Percentiles rank a stretch among this genome's conserved stretches.
These are phyloP conservation scores for Pichia kluyveri DNA, from an alignment of 805 yeast genomes.

Conservation along the genomic window DNA sequence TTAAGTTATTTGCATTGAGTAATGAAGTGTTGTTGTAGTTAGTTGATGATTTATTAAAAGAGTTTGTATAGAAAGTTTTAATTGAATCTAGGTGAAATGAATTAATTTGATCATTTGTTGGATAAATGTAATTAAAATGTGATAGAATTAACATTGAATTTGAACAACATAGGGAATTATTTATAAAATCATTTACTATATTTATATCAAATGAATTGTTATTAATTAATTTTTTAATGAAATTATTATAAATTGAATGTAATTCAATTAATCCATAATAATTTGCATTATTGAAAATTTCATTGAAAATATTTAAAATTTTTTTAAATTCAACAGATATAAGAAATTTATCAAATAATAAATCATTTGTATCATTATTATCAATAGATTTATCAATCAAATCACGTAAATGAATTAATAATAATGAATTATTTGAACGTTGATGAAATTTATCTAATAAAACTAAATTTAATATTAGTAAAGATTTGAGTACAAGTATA, in stretches of 20 bases:
- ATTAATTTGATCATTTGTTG: background rate
- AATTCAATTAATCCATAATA: background rate
- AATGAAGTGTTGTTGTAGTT: too few species aligned
- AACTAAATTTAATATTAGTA: constrained; percentile 1
- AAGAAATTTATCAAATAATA: too few species aligned
- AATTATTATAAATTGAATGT: background rate
- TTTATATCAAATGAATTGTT: background rate
- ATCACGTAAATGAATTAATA: constrained; percentile 5
- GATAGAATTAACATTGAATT: background rate
- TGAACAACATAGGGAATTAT: background rate
- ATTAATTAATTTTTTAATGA: background rate
- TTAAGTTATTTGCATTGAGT: background rate
- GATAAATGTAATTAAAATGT: background rate
- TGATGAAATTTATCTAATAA: constrained; percentile 9
- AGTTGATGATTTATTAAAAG: too few species aligned
- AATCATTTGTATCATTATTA: background rate
- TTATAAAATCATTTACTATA: too few species aligned
- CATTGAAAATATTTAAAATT: background rate
- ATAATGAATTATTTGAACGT: constrained; percentile 6
- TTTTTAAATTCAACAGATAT: background rate
- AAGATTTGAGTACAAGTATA: background rate
- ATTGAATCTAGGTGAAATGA: background rate
- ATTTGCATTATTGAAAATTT: background rate
- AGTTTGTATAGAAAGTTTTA: background rate
- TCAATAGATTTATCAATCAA: background rate